phyloP scores from a whole-genome alignment of 169 alveolate species.

The Plasmodium ovale region DNA sequence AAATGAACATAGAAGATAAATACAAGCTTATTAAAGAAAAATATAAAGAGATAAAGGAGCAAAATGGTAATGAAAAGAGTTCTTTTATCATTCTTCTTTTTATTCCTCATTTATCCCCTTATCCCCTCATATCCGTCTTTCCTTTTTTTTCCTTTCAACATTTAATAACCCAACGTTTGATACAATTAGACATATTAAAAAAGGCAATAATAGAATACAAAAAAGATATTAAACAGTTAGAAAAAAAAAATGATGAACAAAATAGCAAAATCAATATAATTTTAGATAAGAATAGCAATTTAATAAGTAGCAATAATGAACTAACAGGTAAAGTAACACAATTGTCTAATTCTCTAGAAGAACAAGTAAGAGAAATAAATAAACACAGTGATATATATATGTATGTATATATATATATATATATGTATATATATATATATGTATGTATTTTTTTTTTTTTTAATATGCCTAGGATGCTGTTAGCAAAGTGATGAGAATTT shows the following conservation, averaged over 20 bases:
- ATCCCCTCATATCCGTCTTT: background rate
- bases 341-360: conserved; percentile 33
- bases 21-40: conserved; percentile 70
- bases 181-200: conserved; percentile 49
- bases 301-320: conserved; percentile 26
- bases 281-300: conserved; percentile 15
- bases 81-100: too few species aligned
- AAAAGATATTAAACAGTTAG: conserved; percentile 68
- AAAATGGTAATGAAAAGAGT: conserved; percentile 58
- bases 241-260: conserved; percentile 54
- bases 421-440: background rate
- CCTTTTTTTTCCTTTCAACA: background rate
- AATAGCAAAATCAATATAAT: conserved; percentile 12
- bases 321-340: conserved; percentile 26
- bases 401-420: background rate
- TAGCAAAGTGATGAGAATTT: background rate
- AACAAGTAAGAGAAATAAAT: conserved; percentile 24
- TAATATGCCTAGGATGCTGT: background rate
- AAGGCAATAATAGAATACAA: conserved; percentile 72
- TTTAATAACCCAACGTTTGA: background rate
- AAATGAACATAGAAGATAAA: conserved; percentile 71
- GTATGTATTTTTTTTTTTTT: background rate
- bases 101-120: background rate
- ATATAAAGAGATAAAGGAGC: conserved; percentile 71
- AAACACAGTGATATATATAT: background rate